phyloP scores from a whole-genome alignment of 768 basidiomycete genomes.

The Kondoa malvinella region DNA sequence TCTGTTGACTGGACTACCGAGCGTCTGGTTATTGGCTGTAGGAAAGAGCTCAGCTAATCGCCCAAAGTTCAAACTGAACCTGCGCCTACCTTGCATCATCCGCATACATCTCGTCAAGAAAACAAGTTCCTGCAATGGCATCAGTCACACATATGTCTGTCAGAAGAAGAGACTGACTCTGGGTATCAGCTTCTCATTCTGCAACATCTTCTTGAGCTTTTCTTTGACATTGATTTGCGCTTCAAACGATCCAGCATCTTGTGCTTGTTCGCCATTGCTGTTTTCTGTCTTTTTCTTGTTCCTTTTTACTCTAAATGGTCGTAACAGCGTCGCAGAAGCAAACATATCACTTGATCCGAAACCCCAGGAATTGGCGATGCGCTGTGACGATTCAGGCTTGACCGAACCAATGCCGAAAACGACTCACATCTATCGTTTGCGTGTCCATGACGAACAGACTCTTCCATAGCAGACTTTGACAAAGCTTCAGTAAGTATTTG shows the following conservation, averaged over 20 bases:
- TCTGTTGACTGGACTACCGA: slow-evolving; percentile 73
- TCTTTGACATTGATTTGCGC: slow-evolving; percentile 23
- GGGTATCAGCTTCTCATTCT: slow-evolving; percentile 27
- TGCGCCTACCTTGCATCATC: slow-evolving; percentile 30
- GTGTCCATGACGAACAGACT: slow-evolving; percentile 24
- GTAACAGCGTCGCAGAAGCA: slow-evolving; percentile 21
- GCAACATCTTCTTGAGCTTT: slow-evolving; percentile 25
- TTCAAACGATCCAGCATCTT: slow-evolving; percentile 15
- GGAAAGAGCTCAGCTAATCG: too few relatives aligned
- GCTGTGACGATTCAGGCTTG: neutral
- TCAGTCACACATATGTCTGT: slow-evolving; percentile 22
- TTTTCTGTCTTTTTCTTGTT: slow-evolving; percentile 8
- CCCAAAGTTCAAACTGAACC: too few relatives aligned
- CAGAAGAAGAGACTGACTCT: slow-evolving; percentile 4
- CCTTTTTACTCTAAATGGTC: slow-evolving; percentile 22
- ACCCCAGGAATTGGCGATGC: slow-evolving; percentile 25
- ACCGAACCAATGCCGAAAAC: neutral
- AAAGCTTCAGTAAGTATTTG: neutral
- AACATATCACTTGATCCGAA: slow-evolving; percentile 26
- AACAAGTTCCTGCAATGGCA: slow-evolving; percentile 34
- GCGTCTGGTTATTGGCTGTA: slow-evolving; percentile 59
- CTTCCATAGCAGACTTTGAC: slow-evolving; percentile 22
- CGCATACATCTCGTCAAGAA: slow-evolving; percentile 29
- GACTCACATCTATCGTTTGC: slow-evolving; percentile 17
- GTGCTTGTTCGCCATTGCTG: slow-evolving; percentile 3